phyloP scores from a whole-genome alignment of 495 filamentous ascomycete species.

The Articulospora tetracladia region DNA sequence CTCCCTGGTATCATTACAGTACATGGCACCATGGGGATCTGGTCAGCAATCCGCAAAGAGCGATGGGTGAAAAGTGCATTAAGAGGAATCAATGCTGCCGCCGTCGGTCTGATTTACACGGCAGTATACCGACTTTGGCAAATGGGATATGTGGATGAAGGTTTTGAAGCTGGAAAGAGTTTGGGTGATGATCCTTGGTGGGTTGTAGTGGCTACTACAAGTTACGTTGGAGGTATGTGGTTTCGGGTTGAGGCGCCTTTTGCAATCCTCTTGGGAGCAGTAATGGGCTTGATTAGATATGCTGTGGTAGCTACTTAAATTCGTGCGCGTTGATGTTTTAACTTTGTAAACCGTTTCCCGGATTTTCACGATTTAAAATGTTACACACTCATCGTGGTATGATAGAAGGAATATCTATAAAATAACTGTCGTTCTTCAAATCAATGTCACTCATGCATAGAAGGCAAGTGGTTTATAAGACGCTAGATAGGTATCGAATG shows the following conservation, averaged over 20 bases:
- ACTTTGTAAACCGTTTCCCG: too few species aligned
- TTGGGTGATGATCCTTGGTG: slow-evolving; percentile 71
- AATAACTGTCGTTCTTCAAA: too few species aligned
- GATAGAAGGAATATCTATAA: too few species aligned
- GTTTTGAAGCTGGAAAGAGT: slow-evolving; percentile 50
- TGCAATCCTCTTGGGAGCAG: slow-evolving; percentile 64
- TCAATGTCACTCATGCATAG: too few species aligned
- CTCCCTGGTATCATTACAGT: slow-evolving; percentile 62
- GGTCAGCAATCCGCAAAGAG: slow-evolving; percentile 53
- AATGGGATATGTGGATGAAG: slow-evolving; percentile 63
- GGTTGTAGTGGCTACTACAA: slow-evolving; percentile 62
- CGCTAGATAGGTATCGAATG: too few species aligned
- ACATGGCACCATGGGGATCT: slow-evolving; percentile 66
- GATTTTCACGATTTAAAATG: too few species aligned
- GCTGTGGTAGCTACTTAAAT: slow-evolving; percentile 41
- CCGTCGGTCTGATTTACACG: slow-evolving; percentile 77
- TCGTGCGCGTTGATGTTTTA: too few species aligned
- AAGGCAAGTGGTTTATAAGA: too few species aligned
- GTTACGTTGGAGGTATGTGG: slow-evolving; percentile 60
- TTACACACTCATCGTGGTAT: too few species aligned
- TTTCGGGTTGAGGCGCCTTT: slow-evolving; percentile 55
- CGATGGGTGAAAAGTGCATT: slow-evolving; percentile 54
- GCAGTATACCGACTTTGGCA: slow-evolving; percentile 83
- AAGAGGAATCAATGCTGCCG: slow-evolving; percentile 70
- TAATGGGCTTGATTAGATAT: slow-evolving; percentile 63